Conservation (phyloP, 2,329 filamentous ascomycete species). For the Cercospora berteroae region DNA sequence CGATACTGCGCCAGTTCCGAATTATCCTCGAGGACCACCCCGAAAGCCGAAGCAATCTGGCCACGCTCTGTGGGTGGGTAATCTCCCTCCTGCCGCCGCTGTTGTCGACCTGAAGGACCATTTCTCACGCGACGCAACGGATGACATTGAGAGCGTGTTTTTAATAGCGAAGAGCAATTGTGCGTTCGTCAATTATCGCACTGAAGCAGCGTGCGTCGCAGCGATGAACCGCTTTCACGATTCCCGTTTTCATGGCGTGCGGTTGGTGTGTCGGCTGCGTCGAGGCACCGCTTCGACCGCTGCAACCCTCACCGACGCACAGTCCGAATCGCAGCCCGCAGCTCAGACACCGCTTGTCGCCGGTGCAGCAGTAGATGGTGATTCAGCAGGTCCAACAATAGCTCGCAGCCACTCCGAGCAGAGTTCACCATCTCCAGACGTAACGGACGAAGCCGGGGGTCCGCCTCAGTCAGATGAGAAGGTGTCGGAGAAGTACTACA, state of each 20-base stretch:
- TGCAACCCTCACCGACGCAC: slow-evolving; percentile 12
- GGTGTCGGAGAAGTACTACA: slow-evolving; percentile 75
- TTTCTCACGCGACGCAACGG: slow-evolving; percentile 74
- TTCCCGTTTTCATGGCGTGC: slow-evolving; percentile 80
- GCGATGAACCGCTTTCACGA: slow-evolving; percentile 87
- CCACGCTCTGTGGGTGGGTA: slow-evolving; percentile 94
- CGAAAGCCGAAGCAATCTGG: slow-evolving; percentile 69
- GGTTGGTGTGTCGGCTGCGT: slow-evolving; percentile 79
- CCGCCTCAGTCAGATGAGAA: slow-evolving; percentile 28
- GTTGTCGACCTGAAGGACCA: slow-evolving; percentile 85
- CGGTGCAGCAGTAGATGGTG: neutral
- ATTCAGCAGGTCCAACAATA: slow-evolving; percentile 25
- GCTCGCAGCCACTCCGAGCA: slow-evolving; percentile 23
- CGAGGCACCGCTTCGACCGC: slow-evolving; percentile 39
- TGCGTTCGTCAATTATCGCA: slow-evolving; percentile 91
- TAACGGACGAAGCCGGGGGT: neutral
- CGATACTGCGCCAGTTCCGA: slow-evolving; percentile 33
- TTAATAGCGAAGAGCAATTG: slow-evolving; percentile 97
- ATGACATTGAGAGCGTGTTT: slow-evolving; percentile 82
- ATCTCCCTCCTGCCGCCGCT: slow-evolving; percentile 78
- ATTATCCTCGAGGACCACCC: slow-evolving; percentile 59
- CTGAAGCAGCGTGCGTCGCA: slow-evolving; percentile 69
- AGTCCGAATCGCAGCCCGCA: slow-evolving; percentile 26
- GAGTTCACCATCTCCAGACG: neutral
- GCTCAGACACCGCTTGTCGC: slow-evolving; percentile 19